phyloP scores from a whole-genome alignment of 2,329 filamentous ascomycete genomes.

The Curvularia lunata region DNA sequence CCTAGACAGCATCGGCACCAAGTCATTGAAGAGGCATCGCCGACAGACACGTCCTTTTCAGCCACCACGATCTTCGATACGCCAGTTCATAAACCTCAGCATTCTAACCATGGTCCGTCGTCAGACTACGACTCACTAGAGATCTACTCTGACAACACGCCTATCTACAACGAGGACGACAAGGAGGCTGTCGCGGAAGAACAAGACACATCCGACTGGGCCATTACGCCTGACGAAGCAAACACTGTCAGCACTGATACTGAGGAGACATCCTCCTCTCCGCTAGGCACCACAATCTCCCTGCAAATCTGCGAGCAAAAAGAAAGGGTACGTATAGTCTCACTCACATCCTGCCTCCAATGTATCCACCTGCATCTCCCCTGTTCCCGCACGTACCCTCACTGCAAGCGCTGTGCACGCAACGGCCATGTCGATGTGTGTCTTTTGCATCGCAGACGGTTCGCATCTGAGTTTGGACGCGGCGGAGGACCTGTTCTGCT shows the following conservation, averaged over 20 bases:
- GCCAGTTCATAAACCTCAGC: neutral
- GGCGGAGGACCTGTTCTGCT: slow-evolving; percentile 25
- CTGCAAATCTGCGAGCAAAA: neutral
- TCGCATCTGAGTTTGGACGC: slow-evolving; percentile 20
- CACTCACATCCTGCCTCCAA: slow-evolving; percentile 40
- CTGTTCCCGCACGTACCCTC: slow-evolving; percentile 38
- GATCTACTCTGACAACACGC: slow-evolving; percentile 17
- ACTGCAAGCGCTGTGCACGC: slow-evolving; percentile 38
- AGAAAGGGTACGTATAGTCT: slow-evolving; percentile 21
- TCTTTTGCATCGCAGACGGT: slow-evolving; percentile 31
- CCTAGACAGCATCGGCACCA: neutral
- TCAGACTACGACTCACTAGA: neutral
- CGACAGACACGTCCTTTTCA: slow-evolving; percentile 36
- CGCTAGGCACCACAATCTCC: neutral
- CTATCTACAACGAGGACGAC: slow-evolving; percentile 10
- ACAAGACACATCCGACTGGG: neutral
- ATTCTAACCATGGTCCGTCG: neutral
- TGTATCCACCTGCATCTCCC: slow-evolving; percentile 34
- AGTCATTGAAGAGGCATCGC: slow-evolving; percentile 23
- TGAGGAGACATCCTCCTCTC: neutral
- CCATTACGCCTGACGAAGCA: neutral
- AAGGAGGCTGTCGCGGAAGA: neutral
- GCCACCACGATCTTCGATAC: slow-evolving; percentile 31
- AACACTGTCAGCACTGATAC: neutral
- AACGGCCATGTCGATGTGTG: slow-evolving; percentile 24